phyloP scores from a whole-genome alignment of 495 filamentous ascomycete genomes.

The Hypoxylon trugodes region DNA sequence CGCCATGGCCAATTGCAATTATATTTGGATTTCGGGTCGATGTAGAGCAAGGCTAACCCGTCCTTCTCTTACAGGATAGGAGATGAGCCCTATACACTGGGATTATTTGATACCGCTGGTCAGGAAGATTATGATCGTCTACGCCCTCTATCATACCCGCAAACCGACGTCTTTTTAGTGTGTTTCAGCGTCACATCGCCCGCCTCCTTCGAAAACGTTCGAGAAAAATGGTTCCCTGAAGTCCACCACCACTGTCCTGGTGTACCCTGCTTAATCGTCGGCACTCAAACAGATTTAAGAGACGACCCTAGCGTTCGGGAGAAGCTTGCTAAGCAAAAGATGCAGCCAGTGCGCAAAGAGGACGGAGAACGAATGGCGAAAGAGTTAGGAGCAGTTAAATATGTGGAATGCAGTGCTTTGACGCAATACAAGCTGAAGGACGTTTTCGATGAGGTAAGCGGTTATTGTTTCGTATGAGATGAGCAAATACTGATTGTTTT shows the following conservation, averaged over 20 bases:
- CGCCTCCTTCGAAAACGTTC: slow-evolving; percentile 98
- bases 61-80: slow-evolving; percentile 76
- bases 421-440: slow-evolving; percentile 99
- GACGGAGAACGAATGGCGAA: slow-evolving; percentile 97
- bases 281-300: slow-evolving; percentile 95
- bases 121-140: slow-evolving; percentile 99
- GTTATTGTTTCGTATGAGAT: slow-evolving; percentile 9
- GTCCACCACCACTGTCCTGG: slow-evolving; percentile 98
- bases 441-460: slow-evolving; percentile 95
- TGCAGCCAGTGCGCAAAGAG: slow-evolving; percentile 88
- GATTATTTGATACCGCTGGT: slow-evolving; percentile 97
- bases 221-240: slow-evolving; percentile 99
- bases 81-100: slow-evolving; percentile 97
- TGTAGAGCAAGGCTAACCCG: slow-evolving; percentile 33
- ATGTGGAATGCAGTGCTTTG: slow-evolving; percentile 96
- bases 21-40: slow-evolving; percentile 3
- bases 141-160: slow-evolving; percentile 94
- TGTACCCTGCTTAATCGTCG: slow-evolving; percentile 96
- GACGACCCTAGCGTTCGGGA: slow-evolving; percentile 89
- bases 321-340: slow-evolving; percentile 94
- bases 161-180: slow-evolving; percentile 98
- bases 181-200: slow-evolving; percentile 99
- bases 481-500: slow-evolving; percentile 32
- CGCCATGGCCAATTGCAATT: slow-evolving; percentile 19
- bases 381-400: slow-evolving; percentile 95